A percentile compares a stretch with the other conserved stretches of the same genome.
Evolutionary conservation across 2,329 filamentous ascomycete genomes (phyloP).

Genomic region (Reticulascus tulasneorum): DNA sequence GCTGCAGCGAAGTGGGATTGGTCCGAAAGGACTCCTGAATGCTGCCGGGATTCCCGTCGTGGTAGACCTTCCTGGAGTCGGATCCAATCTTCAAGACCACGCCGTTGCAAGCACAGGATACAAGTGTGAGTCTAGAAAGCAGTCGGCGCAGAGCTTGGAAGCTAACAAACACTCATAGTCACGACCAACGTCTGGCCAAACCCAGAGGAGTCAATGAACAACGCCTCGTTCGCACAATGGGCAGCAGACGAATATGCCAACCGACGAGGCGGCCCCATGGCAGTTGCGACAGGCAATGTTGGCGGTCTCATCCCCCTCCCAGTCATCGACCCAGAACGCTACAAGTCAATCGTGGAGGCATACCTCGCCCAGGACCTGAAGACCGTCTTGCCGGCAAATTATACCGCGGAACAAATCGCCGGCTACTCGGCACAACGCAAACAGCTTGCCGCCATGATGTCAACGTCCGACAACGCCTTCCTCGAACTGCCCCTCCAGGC

Average conservation of each 20-base stretch:
- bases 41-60: constrained; percentile 50
- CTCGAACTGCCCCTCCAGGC: constrained; percentile 25
- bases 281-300: constrained; percentile 26
- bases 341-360: constrained; percentile 17
- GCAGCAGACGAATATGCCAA: constrained; percentile 25
- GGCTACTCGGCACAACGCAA: constrained; percentile 36
- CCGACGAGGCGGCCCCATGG: constrained; percentile 31
- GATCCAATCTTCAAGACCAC: constrained; percentile 58
- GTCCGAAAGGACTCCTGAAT: constrained; percentile 48
- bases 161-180: not conserved
- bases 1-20: constrained; percentile 53
- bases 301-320: constrained; percentile 24
- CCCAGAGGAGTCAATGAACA: constrained; percentile 20
- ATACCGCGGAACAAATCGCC: constrained; percentile 15
- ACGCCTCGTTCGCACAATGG: constrained; percentile 28
- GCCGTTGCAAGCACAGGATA: constrained; percentile 20
- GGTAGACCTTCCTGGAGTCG: constrained; percentile 54
- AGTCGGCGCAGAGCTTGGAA: not conserved
- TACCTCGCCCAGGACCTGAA: constrained; percentile 22
- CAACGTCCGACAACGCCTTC: constrained; percentile 20
- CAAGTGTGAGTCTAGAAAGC: constrained; percentile 7
- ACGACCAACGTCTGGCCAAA: constrained; percentile 7
- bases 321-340: constrained; percentile 17
- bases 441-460: constrained; percentile 11
- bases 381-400: constrained; percentile 21